phyloP scores from a whole-genome alignment of 768 basidiomycete species.

The Megacollybia marginata region DNA sequence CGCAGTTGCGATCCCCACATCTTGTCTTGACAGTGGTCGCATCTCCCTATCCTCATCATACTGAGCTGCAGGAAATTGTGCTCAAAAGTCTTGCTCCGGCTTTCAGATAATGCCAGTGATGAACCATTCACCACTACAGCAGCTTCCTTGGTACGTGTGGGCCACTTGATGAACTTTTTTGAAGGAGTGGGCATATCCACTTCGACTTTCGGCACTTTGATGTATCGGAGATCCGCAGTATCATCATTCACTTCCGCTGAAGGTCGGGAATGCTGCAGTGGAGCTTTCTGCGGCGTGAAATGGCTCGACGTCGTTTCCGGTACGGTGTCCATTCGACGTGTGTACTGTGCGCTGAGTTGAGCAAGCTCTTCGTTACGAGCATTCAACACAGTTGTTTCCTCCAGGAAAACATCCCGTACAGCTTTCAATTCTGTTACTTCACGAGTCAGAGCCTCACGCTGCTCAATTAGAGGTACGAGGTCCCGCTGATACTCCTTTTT shows the following conservation, averaged over 20 bases:
- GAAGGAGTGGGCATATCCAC: slow-evolving; percentile 39
- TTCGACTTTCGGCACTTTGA: slow-evolving; percentile 38
- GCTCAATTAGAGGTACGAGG: slow-evolving; percentile 73
- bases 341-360: slow-evolving; percentile 77
- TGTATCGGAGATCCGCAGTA: slow-evolving; percentile 25
- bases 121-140: slow-evolving; percentile 10
- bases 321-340: slow-evolving; percentile 62
- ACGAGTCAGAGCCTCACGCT: slow-evolving; percentile 69
- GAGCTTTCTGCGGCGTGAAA: not conserved
- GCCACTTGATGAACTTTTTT: slow-evolving; percentile 66
- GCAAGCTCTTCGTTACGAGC: slow-evolving; percentile 90
- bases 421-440: slow-evolving; percentile 86
- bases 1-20: slow-evolving; percentile 97
- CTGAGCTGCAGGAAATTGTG: slow-evolving; percentile 90
- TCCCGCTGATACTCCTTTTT: slow-evolving; percentile 85
- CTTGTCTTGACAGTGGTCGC: slow-evolving; percentile 96
- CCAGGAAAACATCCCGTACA: slow-evolving; percentile 78
- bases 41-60: slow-evolving; percentile 81
- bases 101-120: slow-evolving; percentile 14
- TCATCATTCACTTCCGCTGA: slow-evolving; percentile 47
- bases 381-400: slow-evolving; percentile 87
- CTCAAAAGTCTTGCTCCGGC: slow-evolving; percentile 38
- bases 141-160: slow-evolving; percentile 48
- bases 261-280: slow-evolving; percentile 32
- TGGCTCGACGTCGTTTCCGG: slow-evolving; percentile 27